Evolutionary conservation across 495 filamentous ascomycete genomes (phyloP).

Genomic region (Talaromyces proteolyticus): DNA sequence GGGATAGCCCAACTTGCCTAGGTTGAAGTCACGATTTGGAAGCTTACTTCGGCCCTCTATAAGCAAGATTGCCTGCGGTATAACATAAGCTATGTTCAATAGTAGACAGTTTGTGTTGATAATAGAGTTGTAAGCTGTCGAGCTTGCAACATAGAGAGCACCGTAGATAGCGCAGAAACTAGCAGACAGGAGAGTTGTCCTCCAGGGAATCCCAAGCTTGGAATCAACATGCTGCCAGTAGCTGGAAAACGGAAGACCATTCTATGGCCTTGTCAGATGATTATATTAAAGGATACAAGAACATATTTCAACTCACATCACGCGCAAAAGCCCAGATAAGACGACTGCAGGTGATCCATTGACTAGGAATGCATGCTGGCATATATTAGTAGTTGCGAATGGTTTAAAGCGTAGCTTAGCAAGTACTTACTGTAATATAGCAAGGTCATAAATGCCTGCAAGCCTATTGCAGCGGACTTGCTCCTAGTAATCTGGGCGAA

Average conservation of each 20-base stretch:
- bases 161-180: conserved; percentile 20
- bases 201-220: conserved; percentile 10
- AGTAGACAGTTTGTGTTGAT: conserved; percentile 28
- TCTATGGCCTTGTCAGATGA: too few relatives aligned
- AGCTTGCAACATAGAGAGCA: conserved; percentile 28
- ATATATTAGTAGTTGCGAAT: neutral
- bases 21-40: conserved; percentile 18
- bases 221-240: conserved; percentile 11
- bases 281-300: too few relatives aligned
- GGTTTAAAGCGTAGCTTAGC: neutral
- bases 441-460: conserved; percentile 21
- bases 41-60: conserved; percentile 14
- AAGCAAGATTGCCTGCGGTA: conserved; percentile 26
- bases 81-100: conserved; percentile 28
- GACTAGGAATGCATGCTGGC: neutral
- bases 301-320: too few relatives aligned
- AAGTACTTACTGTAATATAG: conserved; percentile 19
- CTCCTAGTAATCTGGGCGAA: conserved; percentile 26
- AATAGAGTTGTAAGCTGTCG: conserved; percentile 32
- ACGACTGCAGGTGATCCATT: conserved; percentile 16
- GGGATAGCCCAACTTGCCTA: conserved; percentile 19
- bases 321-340: conserved; percentile 34
- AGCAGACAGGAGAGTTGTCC: conserved; percentile 13
- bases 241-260: conserved; percentile 15
- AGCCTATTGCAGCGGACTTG: conserved; percentile 15